Evolutionary conservation across 2,329 filamentous ascomycete species (phyloP).

Genomic region (Diatrype stigma): DNA sequence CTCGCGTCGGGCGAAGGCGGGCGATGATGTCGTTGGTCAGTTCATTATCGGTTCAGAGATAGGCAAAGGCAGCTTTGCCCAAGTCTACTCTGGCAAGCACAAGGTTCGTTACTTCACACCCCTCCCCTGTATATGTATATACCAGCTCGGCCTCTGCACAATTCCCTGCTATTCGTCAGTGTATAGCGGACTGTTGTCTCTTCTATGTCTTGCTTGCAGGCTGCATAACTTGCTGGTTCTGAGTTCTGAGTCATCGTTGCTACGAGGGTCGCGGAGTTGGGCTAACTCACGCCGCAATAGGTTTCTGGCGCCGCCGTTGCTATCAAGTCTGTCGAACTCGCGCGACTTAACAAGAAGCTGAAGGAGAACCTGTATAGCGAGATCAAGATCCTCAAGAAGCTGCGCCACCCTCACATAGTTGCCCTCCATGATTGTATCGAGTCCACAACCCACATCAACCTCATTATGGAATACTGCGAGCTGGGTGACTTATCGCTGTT

Average conservation of each 20-base stretch:
- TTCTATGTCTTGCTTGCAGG: not conserved
- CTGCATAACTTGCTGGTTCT: conserved; percentile 1
- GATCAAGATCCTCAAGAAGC: conserved; percentile 88
- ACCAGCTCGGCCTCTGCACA: conserved; percentile 5
- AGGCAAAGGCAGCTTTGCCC: conserved; percentile 95
- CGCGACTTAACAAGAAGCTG: conserved; percentile 89
- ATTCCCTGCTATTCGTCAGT: conserved; percentile 3
- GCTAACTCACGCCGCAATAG: conserved; percentile 40
- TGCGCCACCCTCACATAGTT: conserved; percentile 95
- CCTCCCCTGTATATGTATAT: conserved; percentile 2
- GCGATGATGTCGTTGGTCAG: conserved; percentile 57
- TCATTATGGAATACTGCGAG: conserved; percentile 98
- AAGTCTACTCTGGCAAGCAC: conserved; percentile 84
- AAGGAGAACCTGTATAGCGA: conserved; percentile 94
- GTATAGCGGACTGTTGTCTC: not conserved
- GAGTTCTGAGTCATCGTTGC: conserved; percentile 9
- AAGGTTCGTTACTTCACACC: conserved; percentile 55
- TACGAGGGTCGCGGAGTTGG: not conserved
- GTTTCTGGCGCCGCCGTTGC: conserved; percentile 78
- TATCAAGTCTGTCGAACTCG: conserved; percentile 92
- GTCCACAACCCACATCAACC: conserved; percentile 80
- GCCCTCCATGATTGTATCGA: conserved; percentile 93
- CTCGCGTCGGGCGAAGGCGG: conserved; percentile 32
- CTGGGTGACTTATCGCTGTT: conserved; percentile 91
- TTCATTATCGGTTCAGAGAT: conserved; percentile 86